Evolutionary conservation across 129 eudicot species (phyloP), one percentile per base, ranked within the genome.

Genomic region (Deinandra increscens): DNA sequence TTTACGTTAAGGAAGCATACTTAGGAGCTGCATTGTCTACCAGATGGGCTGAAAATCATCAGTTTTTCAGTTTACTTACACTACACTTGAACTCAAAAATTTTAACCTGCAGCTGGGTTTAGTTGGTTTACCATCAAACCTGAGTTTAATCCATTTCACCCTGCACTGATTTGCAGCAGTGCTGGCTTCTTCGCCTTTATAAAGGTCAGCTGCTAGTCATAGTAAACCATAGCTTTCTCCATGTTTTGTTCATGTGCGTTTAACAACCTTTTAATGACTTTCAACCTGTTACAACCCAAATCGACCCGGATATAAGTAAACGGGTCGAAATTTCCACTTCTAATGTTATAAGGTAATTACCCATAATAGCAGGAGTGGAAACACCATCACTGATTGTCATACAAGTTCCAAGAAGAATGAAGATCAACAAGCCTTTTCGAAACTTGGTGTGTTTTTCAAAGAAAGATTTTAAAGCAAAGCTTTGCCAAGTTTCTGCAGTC

Each of bases 301-400:
- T 54, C 33, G 15, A 55, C 39, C 55, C 9, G 7, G 15, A 13
- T 2, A 70, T 51, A 18, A 51, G 41, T n/a, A 42, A 23, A 23
- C 3, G 41, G 54, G 17, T 39, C 18, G 15, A 41, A 20, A 19
- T 13, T 70, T 8, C 22, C 54, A 56, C 55, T 17, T 55, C 18
- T 58, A 13, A 26, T 26, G 31, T 26, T 26, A 71, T 43, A 59
- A 13, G 15, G 36, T 5, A 73, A 22, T 63, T 75, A 86, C 93
- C 93, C 0, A 88, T 83, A 67, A 86, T 86, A 19, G 93, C 93
- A 60, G 90, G 90, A 17, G 90, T 85, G 66, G 81, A 70, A 23
- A 85, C 81, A 14, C 89, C 86, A 68, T 84, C 89, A 37, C 89
- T 82, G 51, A 84, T 79, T 2, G 82, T 81, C 89, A 85, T 85